Percentiles rank a stretch among this genome's conserved stretches.
Evolutionary conservation across 306 rosid species (phyloP).

Genomic region (Trifolium fragiferum): DNA sequence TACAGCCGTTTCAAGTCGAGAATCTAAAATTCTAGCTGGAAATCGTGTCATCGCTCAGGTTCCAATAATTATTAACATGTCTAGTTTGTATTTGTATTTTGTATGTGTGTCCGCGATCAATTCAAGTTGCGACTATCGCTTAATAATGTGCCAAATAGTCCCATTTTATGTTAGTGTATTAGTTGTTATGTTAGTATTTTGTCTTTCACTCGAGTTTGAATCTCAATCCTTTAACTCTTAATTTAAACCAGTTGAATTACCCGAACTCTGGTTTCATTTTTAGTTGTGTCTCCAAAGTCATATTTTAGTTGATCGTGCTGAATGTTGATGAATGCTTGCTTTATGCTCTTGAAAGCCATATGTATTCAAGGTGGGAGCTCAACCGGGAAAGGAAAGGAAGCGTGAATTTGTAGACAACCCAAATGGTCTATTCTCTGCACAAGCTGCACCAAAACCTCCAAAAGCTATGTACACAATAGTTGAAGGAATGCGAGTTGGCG

Average conservation of each 20-base stretch:
- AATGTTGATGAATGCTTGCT: slow-evolving; percentile 38
- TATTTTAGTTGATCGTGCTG: slow-evolving; percentile 19
- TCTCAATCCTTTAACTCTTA: not conserved
- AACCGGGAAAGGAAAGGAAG: slow-evolving; percentile 93
- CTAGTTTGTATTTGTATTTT: not conserved
- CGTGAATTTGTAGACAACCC: slow-evolving; percentile 91
- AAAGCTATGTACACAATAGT: slow-evolving; percentile 75
- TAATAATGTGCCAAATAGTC: not conserved
- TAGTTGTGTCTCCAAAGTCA: not conserved
- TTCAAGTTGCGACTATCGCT: not conserved
- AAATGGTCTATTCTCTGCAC: slow-evolving; percentile 93
- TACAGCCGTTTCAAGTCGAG: slow-evolving; percentile 87
- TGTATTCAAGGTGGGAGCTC: slow-evolving; percentile 84
- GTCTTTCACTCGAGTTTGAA: not conserved
- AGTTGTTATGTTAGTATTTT: not conserved
- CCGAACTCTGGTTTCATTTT: not conserved
- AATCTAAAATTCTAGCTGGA: slow-evolving; percentile 91
- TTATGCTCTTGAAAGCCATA: slow-evolving; percentile 69
- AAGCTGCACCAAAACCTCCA: slow-evolving; percentile 97
- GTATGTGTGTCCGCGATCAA: not conserved
- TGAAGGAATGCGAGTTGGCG: slow-evolving; percentile 92
- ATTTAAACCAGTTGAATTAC: not conserved
- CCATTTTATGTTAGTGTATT: not conserved
- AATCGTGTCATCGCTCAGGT: slow-evolving; percentile 91
- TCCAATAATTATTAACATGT: slow-evolving; percentile 25